Percentiles rank a stretch among this genome's conserved stretches.
phyloP scores from a whole-genome alignment of 2,329 filamentous ascomycete genomes.

The Teratosphaeria viscida region DNA sequence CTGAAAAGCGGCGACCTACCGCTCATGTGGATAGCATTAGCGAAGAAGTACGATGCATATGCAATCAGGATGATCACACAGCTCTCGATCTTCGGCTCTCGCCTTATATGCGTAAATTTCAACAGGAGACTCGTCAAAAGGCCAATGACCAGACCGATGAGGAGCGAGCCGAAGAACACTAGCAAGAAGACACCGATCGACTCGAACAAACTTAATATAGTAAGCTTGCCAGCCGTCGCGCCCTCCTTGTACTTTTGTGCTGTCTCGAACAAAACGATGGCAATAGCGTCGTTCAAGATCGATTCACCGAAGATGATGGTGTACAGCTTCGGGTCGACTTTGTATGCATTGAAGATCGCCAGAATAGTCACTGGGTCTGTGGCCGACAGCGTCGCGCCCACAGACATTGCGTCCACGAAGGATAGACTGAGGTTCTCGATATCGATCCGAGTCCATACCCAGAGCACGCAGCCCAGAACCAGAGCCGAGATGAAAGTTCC shows the following conservation, averaged over 20 bases:
- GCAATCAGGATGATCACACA: constrained; percentile 88
- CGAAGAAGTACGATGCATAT: constrained; percentile 96
- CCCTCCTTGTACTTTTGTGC: constrained; percentile 84
- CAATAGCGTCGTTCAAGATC: constrained; percentile 94
- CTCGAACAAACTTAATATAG: constrained; percentile 74
- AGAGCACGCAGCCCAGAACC: constrained; percentile 83
- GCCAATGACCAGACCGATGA: constrained; percentile 80
- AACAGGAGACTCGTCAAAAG: constrained; percentile 77
- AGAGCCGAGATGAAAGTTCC: constrained; percentile 95
- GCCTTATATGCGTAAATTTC: constrained; percentile 87
- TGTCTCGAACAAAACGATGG: constrained; percentile 96
- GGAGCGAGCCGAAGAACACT: constrained; percentile 87
- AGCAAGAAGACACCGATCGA: constrained; percentile 89
- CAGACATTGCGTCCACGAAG: constrained; percentile 92
- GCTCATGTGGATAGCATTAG: constrained; percentile 89
- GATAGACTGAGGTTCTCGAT: constrained; percentile 75
- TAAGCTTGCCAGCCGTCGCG: constrained; percentile 56
- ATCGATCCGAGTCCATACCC: constrained; percentile 76
- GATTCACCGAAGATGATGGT: constrained; percentile 98
- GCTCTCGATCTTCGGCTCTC: constrained; percentile 93
- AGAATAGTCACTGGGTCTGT: constrained; percentile 96
- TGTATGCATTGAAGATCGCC: constrained; percentile 98
- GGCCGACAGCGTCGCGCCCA: constrained; percentile 90
- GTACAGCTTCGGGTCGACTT: constrained; percentile 96
- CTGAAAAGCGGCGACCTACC: constrained; percentile 46